Evolutionary conservation across 495 filamentous ascomycete species (phyloP), one percentile per base, ranked within the genome.

Genomic region (Lentithecium fluviatile): DNA sequence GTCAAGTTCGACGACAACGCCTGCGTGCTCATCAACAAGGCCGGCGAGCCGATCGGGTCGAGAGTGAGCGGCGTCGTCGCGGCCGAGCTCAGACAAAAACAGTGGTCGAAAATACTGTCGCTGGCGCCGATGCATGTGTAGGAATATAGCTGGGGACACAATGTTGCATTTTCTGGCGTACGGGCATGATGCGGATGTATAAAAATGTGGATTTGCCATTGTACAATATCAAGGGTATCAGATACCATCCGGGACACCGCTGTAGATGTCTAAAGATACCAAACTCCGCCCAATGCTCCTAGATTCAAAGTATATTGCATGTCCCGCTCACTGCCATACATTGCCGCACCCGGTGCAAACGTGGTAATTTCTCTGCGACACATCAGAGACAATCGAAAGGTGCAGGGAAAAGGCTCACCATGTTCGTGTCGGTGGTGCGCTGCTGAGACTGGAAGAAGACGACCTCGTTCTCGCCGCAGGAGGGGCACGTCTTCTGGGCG

Each of bases 371-470:
- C 92, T 97, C 50, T 24, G 49, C 23, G 26, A 43, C 61, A 45
- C 26, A 56, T 17, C 25, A 56, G 60, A 20, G n/a, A 19, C n/a
- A 7, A n/a, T n/a, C 32, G 40, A 40, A 60, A 21, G 23, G 36
- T 19, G 50, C 11, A n/a, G 29, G 26, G 63, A 38, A 43, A 54
- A 51, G 26, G 71, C 87, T 82, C 71, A 97, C 94, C 94, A 98
- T 98, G 74, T 95, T 95, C 8, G 95, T 98, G 73, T 97, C 91
- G 13, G 91, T 88, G 50, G 87, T 95, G 69, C 95, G 86, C 78
- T 97, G 92, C 72, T 97, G 94, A 40, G 91, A 96, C 77, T 98
- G 94, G 80, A 97, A 98, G 75, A 95, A 98, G 45, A 98, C 95
- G 1, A 90, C 88, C 74, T 97, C 89, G 51, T 81, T 83, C 71